Conservation (phyloP, 208 protist species). For the Tritrichomonas foetus region DNA sequence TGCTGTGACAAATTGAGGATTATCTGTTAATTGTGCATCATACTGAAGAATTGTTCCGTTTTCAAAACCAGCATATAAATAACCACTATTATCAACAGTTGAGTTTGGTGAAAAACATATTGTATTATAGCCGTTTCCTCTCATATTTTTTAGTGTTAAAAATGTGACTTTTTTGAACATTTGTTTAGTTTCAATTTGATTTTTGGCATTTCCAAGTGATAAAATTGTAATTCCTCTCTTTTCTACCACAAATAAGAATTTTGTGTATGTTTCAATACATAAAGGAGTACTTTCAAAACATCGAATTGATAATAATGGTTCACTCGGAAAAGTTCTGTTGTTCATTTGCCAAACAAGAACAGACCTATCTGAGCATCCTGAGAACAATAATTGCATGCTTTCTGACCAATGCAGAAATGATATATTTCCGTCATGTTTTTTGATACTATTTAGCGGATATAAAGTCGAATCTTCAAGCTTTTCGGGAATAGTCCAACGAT, state of each 20-base stretch:
- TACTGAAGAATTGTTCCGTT: conserved; percentile 2
- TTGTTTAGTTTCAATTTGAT: background rate
- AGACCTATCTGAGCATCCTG: background rate
- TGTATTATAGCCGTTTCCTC: background rate
- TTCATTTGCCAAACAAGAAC: background rate
- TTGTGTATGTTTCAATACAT: background rate
- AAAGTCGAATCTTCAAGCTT: background rate
- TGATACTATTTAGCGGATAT: background rate
- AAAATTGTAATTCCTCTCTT: conserved; percentile 28
- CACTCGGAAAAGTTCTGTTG: background rate
- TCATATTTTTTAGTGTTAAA: background rate
- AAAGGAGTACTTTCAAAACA: conserved; percentile 9
- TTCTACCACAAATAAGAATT: conserved; percentile 24
- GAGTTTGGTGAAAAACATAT: conserved; percentile 30
- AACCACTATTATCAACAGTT: conserved; percentile 21
- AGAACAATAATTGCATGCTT: background rate
- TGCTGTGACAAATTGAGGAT: background rate
- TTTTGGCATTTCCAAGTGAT: background rate
- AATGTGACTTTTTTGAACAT: conserved; percentile 22
- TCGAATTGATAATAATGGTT: background rate
- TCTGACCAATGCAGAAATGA: background rate
- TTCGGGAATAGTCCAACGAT: conserved; percentile 6
- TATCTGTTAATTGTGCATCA: conserved; percentile 15
- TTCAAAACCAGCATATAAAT: conserved; percentile 17
- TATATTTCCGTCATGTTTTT: background rate